These are phyloP conservation scores for Clohesyomyces aquaticus DNA, from an alignment of 495 filamentous ascomycete species.

Conservation along the genomic window DNA sequence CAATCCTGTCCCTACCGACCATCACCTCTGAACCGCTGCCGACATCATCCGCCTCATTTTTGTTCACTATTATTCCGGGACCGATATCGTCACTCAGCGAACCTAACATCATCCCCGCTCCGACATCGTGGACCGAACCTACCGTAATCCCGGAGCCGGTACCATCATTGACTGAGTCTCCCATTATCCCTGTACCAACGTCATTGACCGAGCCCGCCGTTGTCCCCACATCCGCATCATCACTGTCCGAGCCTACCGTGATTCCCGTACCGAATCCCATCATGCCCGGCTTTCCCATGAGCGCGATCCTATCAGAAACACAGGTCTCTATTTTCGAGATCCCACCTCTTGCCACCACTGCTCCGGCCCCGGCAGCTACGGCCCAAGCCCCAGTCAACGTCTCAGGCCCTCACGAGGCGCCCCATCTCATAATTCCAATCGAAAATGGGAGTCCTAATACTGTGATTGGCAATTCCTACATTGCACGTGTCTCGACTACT, in stretches of 20 bases:
- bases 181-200: not conserved
- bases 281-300: not conserved
- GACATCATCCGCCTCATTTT: too few relatives aligned
- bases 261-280: not conserved
- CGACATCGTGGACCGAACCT: too few relatives aligned
- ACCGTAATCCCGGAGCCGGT: too few relatives aligned
- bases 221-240: not conserved
- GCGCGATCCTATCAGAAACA: too few relatives aligned
- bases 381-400: conserved; percentile 9
- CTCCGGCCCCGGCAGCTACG: too few relatives aligned
- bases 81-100: too few relatives aligned
- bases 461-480: conserved; percentile 41
- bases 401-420: conserved; percentile 4
- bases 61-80: too few relatives aligned
- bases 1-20: not conserved
- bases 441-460: conserved; percentile 34
- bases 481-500: conserved; percentile 32
- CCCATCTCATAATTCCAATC: conserved; percentile 44
- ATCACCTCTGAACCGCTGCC: too few relatives aligned
- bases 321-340: not conserved
- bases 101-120: too few relatives aligned
- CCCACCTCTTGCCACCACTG: not conserved
- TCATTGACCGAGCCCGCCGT: not conserved
- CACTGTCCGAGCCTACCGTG: not conserved
- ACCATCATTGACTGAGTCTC: too few relatives aligned